phyloP scores from a whole-genome alignment of 108 stramenopile species.

The Nitzschia sp. region DNA sequence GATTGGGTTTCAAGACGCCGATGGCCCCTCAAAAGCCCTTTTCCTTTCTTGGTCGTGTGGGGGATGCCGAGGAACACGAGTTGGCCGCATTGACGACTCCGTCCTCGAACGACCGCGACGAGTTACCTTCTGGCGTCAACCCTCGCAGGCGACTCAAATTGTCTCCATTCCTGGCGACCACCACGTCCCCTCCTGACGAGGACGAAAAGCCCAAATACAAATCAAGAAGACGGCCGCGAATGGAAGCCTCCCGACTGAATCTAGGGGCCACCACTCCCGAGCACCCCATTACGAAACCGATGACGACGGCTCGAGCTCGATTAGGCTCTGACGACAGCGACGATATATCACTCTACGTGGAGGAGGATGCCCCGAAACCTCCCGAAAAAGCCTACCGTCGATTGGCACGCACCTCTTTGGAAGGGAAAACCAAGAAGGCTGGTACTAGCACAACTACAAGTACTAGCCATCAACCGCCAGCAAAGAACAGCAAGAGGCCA shows the following conservation, averaged over 20 bases:
- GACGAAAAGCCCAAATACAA: not conserved
- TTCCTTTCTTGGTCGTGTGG: conserved; percentile 10
- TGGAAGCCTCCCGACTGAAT: not conserved
- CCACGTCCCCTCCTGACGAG: not conserved
- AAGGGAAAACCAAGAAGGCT: too few relatives aligned
- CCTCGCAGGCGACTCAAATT: conserved; percentile 3
- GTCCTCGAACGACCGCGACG: not conserved
- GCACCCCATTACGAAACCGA: not conserved
- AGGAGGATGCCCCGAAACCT: conserved; percentile 13
- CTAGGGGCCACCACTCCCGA: not conserved
- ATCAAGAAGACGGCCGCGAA: not conserved
- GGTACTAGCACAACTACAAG: too few relatives aligned
- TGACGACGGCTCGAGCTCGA: not conserved
- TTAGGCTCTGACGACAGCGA: not conserved
- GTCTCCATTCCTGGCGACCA: not conserved
- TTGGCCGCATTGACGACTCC: conserved; percentile 5
- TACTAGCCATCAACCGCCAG: too few relatives aligned
- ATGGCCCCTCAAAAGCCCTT: conserved; percentile 22
- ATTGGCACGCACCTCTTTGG: not conserved
- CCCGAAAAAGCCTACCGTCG: not conserved
- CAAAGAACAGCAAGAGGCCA: too few relatives aligned
- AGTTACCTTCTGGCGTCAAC: not conserved
- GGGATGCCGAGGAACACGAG: conserved; percentile 5
- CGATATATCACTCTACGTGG: conserved; percentile 13
- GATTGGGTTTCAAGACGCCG: too few relatives aligned